A percentile compares a stretch with the other conserved stretches of the same genome.
These are phyloP conservation scores for Penicillium cosmopolitanum DNA, from an alignment of 495 filamentous ascomycete species.

Conservation along the genomic window DNA sequence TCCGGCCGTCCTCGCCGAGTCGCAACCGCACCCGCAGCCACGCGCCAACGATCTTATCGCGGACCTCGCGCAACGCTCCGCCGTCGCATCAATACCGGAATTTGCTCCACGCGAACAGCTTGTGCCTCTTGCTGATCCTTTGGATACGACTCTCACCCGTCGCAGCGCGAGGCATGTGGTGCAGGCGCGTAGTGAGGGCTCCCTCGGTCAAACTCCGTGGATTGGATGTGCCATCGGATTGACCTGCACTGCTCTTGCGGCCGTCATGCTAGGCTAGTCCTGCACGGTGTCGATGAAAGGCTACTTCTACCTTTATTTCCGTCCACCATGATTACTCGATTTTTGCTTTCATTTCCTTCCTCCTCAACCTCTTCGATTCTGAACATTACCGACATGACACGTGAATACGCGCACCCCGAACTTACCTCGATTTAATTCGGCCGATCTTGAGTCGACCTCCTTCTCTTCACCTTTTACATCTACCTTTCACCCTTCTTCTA, in stretches of 20 bases:
- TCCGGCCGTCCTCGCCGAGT: constrained; percentile 39
- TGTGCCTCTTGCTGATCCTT: constrained; percentile 8
- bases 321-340: constrained; percentile 11
- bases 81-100: constrained; percentile 35
- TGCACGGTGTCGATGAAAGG: not conserved
- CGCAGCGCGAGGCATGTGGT: constrained; percentile 26
- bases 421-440: constrained; percentile 15
- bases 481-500: too few relatives aligned
- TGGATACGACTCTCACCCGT: not conserved
- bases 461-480: constrained; percentile 13
- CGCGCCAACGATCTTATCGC: constrained; percentile 24
- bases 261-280: constrained; percentile 47
- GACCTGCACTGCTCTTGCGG: constrained; percentile 48
- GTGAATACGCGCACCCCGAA: constrained; percentile 27
- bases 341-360: constrained; percentile 9
- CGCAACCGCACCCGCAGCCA: constrained; percentile 30
- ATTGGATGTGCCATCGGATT: constrained; percentile 53
- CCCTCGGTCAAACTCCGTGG: constrained; percentile 51
- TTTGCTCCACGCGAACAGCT: constrained; percentile 12
- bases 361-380: constrained; percentile 23
- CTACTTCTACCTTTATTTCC: constrained; percentile 15
- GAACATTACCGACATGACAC: constrained; percentile 19
- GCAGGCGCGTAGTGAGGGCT: constrained; percentile 48
- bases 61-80: constrained; percentile 31
- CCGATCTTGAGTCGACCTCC: not conserved